These are phyloP conservation scores for Noccaea caerulescens DNA, from an alignment of 345 rosid species.

Conservation along the genomic window DNA sequence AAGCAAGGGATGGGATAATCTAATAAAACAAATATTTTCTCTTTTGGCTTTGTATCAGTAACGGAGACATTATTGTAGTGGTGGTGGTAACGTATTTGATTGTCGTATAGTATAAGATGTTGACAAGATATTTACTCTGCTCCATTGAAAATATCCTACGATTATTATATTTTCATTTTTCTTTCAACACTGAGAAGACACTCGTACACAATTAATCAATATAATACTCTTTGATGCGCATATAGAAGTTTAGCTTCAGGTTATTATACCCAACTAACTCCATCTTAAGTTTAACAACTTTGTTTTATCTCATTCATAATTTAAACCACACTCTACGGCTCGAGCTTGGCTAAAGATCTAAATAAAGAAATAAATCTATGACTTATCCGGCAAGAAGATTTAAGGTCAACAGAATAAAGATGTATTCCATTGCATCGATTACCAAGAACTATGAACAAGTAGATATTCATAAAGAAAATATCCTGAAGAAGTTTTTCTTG, in stretches of 20 bases:
- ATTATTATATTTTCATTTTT: neutral
- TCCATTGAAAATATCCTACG: constrained; percentile 11
- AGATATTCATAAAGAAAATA: constrained; percentile 1
- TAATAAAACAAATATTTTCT: neutral
- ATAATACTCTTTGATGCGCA: neutral
- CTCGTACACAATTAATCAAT: neutral
- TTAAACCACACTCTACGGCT: neutral
- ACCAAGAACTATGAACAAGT: constrained; percentile 33
- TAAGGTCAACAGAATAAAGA: neutral
- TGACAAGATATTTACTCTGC: constrained; percentile 30
- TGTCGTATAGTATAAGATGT: constrained; percentile 22
- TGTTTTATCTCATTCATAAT: neutral
- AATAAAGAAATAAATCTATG: neutral
- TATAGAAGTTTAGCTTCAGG: neutral
- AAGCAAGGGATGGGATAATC: constrained; percentile 13
- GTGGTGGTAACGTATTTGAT: constrained; percentile 33
- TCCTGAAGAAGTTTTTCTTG: too few species aligned
- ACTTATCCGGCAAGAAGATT: neutral
- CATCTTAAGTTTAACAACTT: neutral
- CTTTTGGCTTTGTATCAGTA: constrained; percentile 21
- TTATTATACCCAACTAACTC: constrained; percentile 19
- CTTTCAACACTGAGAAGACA: constrained; percentile 26
- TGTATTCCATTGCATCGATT: constrained; percentile 25
- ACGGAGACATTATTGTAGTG: constrained; percentile 24
- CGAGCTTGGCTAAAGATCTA: neutral